phyloP scores from a whole-genome alignment of 2,329 filamentous ascomycete genomes.

The Davidsoniella virescens region DNA sequence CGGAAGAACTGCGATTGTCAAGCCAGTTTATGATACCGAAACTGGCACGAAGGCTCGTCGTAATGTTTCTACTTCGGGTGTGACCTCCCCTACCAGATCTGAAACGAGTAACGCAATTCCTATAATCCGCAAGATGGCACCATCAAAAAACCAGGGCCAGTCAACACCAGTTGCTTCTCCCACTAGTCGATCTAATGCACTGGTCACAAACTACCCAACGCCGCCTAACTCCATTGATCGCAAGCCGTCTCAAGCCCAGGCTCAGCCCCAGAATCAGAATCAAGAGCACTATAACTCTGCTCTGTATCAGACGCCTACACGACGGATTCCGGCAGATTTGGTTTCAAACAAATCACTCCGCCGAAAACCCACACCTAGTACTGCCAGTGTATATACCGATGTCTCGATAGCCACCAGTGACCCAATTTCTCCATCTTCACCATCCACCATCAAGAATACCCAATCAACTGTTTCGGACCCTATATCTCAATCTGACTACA shows the following conservation, averaged over 20 bases:
- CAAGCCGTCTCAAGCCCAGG: conserved; percentile 15
- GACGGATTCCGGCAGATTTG: conserved; percentile 2
- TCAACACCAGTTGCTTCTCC: conserved; percentile 6
- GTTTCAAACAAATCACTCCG: conserved; percentile 23
- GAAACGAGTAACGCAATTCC: conserved; percentile 5
- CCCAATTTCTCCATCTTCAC: neutral
- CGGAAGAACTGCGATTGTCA: conserved; percentile 47
- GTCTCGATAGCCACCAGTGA: neutral
- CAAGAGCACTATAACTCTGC: conserved; percentile 1
- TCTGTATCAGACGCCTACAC: conserved; percentile 6
- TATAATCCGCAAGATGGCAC: conserved; percentile 11
- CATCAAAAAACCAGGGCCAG: conserved; percentile 1
- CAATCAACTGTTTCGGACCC: conserved; percentile 13
- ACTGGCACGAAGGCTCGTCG: conserved; percentile 6
- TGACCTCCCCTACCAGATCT: conserved; percentile 6
- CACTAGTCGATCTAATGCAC: neutral
- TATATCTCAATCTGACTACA: conserved; percentile 21
- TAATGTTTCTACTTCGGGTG: conserved; percentile 8
- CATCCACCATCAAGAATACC: neutral
- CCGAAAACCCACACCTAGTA: conserved; percentile 28
- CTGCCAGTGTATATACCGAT: conserved; percentile 11
- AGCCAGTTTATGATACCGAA: conserved; percentile 42
- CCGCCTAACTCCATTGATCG: conserved; percentile 11
- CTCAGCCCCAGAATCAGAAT: neutral
- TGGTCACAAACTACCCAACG: conserved; percentile 6